phyloP scores from a whole-genome alignment of 129 eudicot species.

The Pseudognaphalium luteoalbum region DNA sequence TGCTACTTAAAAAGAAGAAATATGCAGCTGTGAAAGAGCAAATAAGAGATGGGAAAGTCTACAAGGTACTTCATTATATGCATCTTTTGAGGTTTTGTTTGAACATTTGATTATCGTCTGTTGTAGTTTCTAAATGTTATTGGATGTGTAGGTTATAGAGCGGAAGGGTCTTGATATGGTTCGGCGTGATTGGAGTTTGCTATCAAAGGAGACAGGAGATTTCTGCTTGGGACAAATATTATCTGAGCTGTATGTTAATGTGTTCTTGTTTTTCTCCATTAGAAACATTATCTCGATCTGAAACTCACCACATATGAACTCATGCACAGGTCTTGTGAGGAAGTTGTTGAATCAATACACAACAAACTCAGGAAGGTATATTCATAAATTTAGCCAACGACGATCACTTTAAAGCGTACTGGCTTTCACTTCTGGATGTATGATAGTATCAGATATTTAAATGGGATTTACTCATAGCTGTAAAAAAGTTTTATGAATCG shows the following conservation, averaged over 20 bases:
- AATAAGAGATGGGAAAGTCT: conserved; percentile 61
- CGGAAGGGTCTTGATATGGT: conserved; percentile 99
- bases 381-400: not conserved
- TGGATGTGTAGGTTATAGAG: conserved; percentile 63
- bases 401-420: not conserved
- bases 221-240: conserved; percentile 88
- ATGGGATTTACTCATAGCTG: conserved; percentile 5
- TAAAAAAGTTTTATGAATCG: not conserved
- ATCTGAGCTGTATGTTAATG: conserved; percentile 69
- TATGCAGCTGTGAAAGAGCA: conserved; percentile 98
- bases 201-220: conserved; percentile 94
- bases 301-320: conserved; percentile 11
- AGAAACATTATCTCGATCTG: not conserved
- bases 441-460: not conserved
- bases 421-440: not conserved
- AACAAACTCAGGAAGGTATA: conserved; percentile 77
- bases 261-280: not conserved
- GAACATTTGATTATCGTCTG: not conserved
- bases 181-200: conserved; percentile 97
- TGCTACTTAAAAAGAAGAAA: conserved; percentile 95
- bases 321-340: conserved; percentile 86
- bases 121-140: not conserved
- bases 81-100: conserved; percentile 2
- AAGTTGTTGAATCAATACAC: conserved; percentile 94
- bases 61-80: conserved; percentile 58